A percentile compares a stretch with the other conserved stretches of the same genome.
Evolutionary conservation across 495 filamentous ascomycete genomes (phyloP).

Genomic region (Parathielavia hyrcaniae): DNA sequence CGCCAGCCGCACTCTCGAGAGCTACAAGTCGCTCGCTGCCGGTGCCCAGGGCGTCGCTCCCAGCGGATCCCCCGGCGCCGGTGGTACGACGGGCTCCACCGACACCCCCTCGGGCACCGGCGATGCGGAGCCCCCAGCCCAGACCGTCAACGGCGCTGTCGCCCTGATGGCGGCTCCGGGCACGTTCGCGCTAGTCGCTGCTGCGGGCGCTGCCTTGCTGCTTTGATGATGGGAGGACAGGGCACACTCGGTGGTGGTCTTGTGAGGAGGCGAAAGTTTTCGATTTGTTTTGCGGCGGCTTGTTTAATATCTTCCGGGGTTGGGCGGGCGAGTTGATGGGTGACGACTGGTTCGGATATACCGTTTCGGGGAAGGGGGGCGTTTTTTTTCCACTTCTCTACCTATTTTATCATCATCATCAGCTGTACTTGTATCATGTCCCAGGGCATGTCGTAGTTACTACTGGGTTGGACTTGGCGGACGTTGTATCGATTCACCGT

Average conservation of each 20-base stretch:
- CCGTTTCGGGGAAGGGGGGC: neutral
- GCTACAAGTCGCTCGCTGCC: constrained; percentile 44
- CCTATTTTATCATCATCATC: neutral
- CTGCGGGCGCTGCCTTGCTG: constrained; percentile 34
- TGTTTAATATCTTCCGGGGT: neutral
- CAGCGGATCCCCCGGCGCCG: constrained; percentile 30
- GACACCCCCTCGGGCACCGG: constrained; percentile 12
- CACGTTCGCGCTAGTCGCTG: constrained; percentile 22
- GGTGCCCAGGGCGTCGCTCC: constrained; percentile 37
- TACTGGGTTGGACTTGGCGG: constrained; percentile 2
- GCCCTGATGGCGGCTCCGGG: constrained; percentile 21
- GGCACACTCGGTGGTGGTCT: neutral
- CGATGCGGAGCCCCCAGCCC: constrained; percentile 1
- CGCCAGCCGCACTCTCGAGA: constrained; percentile 41
- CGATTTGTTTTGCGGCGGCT: neutral
- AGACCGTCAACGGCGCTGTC: constrained; percentile 19
- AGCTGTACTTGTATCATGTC: constrained; percentile 7
- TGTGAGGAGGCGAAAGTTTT: neutral
- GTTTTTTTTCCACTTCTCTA: neutral
- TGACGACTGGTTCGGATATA: constrained; percentile 7
- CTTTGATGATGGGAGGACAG: constrained; percentile 28
- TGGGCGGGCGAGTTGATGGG: neutral
- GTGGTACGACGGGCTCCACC: constrained; percentile 25
- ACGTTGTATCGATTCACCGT: neutral
- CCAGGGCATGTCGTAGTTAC: constrained; percentile 1